These are phyloP conservation scores for Hymenochaete sp. DNA, from an alignment of 1,284 basidiomycete species.

Conservation along the genomic window DNA sequence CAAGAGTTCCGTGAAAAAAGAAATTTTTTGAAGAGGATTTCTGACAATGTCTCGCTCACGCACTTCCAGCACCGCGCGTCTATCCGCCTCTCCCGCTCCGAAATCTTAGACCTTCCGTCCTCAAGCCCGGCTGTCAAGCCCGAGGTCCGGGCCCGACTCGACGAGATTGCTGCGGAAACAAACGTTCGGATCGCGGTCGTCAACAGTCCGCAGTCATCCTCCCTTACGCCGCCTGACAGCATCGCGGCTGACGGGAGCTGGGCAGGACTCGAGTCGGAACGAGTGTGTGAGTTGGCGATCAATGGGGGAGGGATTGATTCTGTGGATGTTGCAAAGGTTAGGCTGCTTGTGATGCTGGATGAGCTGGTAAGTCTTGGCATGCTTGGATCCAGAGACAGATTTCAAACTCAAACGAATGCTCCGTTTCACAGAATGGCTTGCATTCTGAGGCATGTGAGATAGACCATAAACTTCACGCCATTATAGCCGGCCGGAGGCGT, in stretches of 20 bases:
- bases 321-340: conserved; percentile 86
- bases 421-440: conserved; percentile 59
- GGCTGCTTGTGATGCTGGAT: conserved; percentile 89
- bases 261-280: conserved; percentile 88
- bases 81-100: conserved; percentile 86
- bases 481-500: conserved; percentile 88
- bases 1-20: too few relatives aligned
- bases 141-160: conserved; percentile 80
- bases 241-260: conserved; percentile 67
- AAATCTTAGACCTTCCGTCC: conserved; percentile 82
- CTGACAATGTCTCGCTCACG: conserved; percentile 16
- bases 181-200: conserved; percentile 85
- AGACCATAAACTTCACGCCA: conserved; percentile 90
- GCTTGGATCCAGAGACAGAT: not conserved
- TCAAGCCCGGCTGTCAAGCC: conserved; percentile 79
- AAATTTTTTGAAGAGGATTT: too few relatives aligned
- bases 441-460: conserved; percentile 90
- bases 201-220: conserved; percentile 65
- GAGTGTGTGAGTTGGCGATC: conserved; percentile 87
- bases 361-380: conserved; percentile 63
- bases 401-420: conserved; percentile 1
- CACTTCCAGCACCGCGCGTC: conserved; percentile 62
- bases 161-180: conserved; percentile 87
- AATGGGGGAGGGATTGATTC: conserved; percentile 76
- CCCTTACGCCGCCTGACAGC: conserved; percentile 66